phyloP scores from a whole-genome alignment of 2,329 filamentous ascomycete genomes.

The Colletotrichum musicola region DNA sequence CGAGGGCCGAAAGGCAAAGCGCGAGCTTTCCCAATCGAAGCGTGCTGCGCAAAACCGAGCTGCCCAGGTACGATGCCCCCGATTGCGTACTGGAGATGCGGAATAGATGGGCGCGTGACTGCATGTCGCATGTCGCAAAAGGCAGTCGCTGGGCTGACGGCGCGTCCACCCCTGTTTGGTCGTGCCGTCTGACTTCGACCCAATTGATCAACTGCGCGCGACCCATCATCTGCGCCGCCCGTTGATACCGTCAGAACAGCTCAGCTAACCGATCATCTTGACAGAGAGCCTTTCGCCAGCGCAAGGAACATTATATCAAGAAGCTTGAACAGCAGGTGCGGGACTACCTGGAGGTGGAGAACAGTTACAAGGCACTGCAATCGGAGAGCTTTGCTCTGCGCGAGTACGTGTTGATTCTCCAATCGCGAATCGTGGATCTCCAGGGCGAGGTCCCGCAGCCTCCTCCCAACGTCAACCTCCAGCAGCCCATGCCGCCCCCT shows the following conservation, averaged over 20 bases:
- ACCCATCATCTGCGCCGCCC: not conserved
- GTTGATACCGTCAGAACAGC: not conserved
- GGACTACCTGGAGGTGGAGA: conserved; percentile 80
- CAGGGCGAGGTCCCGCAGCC: conserved; percentile 88
- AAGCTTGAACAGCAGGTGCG: conserved; percentile 95
- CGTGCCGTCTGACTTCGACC: conserved; percentile 37
- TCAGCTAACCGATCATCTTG: conserved; percentile 44
- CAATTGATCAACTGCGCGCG: conserved; percentile 4
- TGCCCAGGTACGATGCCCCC: conserved; percentile 77
- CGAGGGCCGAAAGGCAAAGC: conserved; percentile 82
- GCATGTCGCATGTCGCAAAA: conserved; percentile 7
- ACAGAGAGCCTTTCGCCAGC: conserved; percentile 94
- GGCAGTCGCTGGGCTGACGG: conserved; percentile 2
- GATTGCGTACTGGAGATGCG: not conserved
- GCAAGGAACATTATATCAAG: conserved; percentile 98
- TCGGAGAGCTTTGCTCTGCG: conserved; percentile 90
- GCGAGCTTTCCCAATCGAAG: conserved; percentile 95
- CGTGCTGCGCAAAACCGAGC: conserved; percentile 96
- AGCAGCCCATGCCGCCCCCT: conserved; percentile 57
- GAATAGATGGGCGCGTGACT: conserved; percentile 19
- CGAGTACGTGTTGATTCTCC: conserved; percentile 92
- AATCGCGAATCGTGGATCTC: conserved; percentile 85
- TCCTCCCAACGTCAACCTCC: conserved; percentile 82
- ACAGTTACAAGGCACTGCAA: conserved; percentile 83
- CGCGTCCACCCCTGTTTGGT: not conserved